Conservation (phyloP, 2,329 filamentous ascomycete genomes). For the Chaetomium sp. region DNA sequence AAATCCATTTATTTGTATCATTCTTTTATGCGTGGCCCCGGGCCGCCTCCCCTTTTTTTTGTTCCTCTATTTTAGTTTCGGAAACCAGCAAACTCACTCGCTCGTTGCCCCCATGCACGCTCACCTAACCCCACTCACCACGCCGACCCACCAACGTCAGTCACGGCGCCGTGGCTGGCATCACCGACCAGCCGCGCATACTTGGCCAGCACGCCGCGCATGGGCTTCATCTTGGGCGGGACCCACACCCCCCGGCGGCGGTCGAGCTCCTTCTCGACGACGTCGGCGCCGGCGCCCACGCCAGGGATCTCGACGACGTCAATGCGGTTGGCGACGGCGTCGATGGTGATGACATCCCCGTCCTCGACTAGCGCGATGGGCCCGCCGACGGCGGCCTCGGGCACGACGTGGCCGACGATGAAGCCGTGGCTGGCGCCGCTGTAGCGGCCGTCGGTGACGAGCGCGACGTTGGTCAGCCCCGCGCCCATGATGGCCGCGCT, state of each 20-base stretch:
- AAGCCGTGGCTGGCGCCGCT: conserved; percentile 87
- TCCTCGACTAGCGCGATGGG: conserved; percentile 81
- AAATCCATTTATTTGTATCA: not conserved
- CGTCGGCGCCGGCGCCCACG: conserved; percentile 35
- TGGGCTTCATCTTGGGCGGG: conserved; percentile 70
- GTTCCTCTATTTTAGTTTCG: not conserved
- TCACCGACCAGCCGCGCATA: conserved; percentile 87
- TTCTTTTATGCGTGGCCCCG: too few species aligned
- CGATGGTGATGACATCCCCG: conserved; percentile 83
- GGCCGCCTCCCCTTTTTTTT: not conserved
- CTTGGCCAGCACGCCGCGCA: conserved; percentile 83
- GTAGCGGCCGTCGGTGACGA: conserved; percentile 92
- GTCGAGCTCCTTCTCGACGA: conserved; percentile 55
- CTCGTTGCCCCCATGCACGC: too few species aligned
- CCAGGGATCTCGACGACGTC: conserved; percentile 63
- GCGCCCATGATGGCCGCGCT: conserved; percentile 92
- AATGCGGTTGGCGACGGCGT: conserved; percentile 79
- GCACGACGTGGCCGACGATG: conserved; percentile 90
- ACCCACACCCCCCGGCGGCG: conserved; percentile 64
- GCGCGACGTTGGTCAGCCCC: conserved; percentile 79
- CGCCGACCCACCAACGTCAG: conserved; percentile 56
- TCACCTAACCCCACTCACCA: conserved; percentile 22
- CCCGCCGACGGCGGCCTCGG: conserved; percentile 85
- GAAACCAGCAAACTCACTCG: not conserved
- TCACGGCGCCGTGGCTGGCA: conserved; percentile 88